Evolutionary conservation across 257 asterid genomes (phyloP), one percentile per base, ranked within the genome.

Genomic region (Agastache rugosa): DNA sequence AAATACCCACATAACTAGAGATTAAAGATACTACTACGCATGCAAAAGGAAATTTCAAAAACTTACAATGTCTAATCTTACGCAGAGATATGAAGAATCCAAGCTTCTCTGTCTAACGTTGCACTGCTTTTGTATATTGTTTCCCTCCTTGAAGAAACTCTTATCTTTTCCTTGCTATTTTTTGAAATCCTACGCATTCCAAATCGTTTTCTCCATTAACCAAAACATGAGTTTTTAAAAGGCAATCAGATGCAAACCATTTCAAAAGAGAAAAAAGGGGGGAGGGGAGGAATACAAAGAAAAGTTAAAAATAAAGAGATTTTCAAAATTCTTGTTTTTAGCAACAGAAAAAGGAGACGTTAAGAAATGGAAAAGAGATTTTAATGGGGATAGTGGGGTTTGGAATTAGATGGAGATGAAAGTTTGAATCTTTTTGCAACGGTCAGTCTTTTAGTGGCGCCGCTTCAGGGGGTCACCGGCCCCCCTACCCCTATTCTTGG

Each of bases 401-500:
- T 59, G 37, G 47, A 25, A 11, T n/a, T 17, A 22, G 65, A 45
- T 50, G 63, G 56, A 19, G 35, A 59, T 79, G 84, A 75, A 66
- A 79, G 66, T 53, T 79, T 73, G 83, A 75, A 66, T 84, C 44
- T 73, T 62, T 62, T 65, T 41, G 69, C 75, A 86, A 83, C 87
- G 88, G 88, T 73, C 71, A 66, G 77, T 82, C 72, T 73, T 39
- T 23, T 80, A 42, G 77, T 79, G 90, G 87, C 93, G 85, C 88
- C 74, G 68, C 77, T 81, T 82, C 67, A 53, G 50, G 48, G 54
- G 54, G 22, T 7, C 20, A 47, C 25, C 35, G 74, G 34, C 73
- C 48, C 71, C 23, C 19, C 29, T 35, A 19, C 71, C 23, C 19
- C 29, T 35, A 19, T 7, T 15, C 50, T 55, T 37, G 25, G 41